Evolutionary conservation across 139 green algal genomes (phyloP).

Genomic region (Closterium sp.): DNA sequence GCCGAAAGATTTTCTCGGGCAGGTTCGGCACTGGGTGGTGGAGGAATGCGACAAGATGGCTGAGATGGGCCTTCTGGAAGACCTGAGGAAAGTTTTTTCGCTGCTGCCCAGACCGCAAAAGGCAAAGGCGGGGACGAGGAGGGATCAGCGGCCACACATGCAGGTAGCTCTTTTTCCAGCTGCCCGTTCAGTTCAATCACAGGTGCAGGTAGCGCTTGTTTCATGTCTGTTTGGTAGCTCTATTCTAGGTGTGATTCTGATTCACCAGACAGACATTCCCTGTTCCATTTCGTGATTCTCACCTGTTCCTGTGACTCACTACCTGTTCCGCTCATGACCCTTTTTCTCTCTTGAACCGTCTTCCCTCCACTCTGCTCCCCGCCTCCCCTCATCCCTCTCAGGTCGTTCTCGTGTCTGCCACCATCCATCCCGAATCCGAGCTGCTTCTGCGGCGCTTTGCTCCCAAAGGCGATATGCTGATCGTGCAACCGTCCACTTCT

Average conservation of each 20-base stretch:
- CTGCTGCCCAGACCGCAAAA: background rate
- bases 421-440: background rate
- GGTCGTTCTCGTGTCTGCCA: background rate
- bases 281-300: no score
- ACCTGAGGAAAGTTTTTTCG: background rate
- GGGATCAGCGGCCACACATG: background rate
- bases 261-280: no score
- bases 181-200: no score
- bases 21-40: background rate
- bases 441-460: background rate
- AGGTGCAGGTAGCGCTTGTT: no score
- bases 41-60: background rate
- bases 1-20: background rate
- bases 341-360: no score
- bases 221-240: no score
- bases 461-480: background rate
- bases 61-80: background rate
- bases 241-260: no score
- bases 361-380: no score
- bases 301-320: no score
- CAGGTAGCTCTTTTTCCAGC: background rate
- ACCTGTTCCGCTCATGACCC: no score
- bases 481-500: background rate
- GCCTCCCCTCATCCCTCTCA: no score
- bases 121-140: background rate